phyloP scores from a whole-genome alignment of 2,329 filamentous ascomycete genomes.

The Pseudogymnoascus sp. region DNA sequence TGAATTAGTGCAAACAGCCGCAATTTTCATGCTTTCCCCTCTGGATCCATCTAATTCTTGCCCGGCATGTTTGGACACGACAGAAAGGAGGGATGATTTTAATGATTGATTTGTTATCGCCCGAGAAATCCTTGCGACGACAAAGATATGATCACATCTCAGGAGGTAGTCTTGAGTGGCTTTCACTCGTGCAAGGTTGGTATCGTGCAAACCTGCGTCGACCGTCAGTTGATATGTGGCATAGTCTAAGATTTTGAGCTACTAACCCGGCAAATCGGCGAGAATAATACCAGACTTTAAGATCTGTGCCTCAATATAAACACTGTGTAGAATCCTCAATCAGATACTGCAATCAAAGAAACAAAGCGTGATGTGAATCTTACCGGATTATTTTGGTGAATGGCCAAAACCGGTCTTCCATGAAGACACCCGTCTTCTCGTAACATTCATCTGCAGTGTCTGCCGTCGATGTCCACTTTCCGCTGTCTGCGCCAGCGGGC shows the following conservation, averaged over 20 bases:
- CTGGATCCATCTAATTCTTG: constrained; percentile 26
- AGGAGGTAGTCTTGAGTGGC: constrained; percentile 32
- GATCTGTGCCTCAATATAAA: constrained; percentile 29
- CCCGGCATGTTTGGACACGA: constrained; percentile 27
- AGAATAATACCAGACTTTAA: constrained; percentile 31
- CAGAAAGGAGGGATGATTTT: constrained; percentile 28
- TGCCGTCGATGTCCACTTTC: constrained; percentile 29
- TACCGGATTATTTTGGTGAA: constrained; percentile 34
- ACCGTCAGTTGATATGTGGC: constrained; percentile 9
- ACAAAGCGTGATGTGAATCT: neutral
- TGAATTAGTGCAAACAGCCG: constrained; percentile 31
- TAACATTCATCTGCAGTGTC: constrained; percentile 28
- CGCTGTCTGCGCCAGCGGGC: constrained; percentile 24
- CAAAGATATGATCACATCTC: constrained; percentile 31
- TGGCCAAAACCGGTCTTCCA: constrained; percentile 31
- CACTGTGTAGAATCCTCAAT: constrained; percentile 17
- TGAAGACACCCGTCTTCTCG: constrained; percentile 28
- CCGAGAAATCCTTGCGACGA: constrained; percentile 31
- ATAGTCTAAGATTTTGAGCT: neutral
- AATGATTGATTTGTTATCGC: constrained; percentile 30
- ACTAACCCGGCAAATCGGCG: constrained; percentile 31
- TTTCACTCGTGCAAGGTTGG: constrained; percentile 31
- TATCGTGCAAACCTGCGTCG: constrained; percentile 28
- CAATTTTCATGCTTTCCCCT: constrained; percentile 25
- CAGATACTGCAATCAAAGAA: constrained; percentile 7